Percentiles rank a stretch among this genome's conserved stretches.
Conservation (phyloP, 257 asterid genomes). For the Asclepias syriaca region DNA sequence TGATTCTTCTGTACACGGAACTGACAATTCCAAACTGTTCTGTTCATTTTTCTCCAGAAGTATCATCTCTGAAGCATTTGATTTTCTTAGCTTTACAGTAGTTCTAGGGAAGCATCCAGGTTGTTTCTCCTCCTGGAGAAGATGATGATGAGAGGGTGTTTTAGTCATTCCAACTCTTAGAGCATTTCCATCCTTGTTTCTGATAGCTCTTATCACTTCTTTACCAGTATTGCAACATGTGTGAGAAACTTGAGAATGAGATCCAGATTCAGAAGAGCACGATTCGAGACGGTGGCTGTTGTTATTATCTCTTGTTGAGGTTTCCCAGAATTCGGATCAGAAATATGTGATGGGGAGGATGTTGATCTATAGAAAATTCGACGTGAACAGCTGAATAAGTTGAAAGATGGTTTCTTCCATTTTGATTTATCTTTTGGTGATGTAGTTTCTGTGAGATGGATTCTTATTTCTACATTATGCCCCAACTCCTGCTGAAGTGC, state of each 20-base stretch:
- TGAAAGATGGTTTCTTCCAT: no score
- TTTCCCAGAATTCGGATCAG: no score
- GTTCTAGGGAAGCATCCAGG: constrained; percentile 35
- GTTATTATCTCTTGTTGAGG: no score
- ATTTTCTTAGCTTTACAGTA: constrained; percentile 16
- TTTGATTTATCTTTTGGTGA: no score
- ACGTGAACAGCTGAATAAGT: no score
- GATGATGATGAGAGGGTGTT: constrained; percentile 23
- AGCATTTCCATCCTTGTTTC: constrained; percentile 60
- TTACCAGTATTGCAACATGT: constrained; percentile 42
- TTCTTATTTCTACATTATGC: no score
- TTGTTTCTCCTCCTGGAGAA: constrained; percentile 24
- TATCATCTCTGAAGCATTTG: constrained; percentile 12
- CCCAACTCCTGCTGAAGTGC: no score
- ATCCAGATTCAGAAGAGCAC: constrained; percentile 56
- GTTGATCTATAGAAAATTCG: no score
- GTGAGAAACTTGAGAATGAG: constrained; percentile 50
- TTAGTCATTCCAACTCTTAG: constrained; percentile 32
- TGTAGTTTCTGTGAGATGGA: no score
- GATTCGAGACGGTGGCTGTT: no score
- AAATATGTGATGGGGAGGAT: no score
- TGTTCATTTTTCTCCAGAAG: constrained; percentile 13
- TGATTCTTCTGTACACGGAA: constrained; percentile 18
- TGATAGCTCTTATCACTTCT: constrained; percentile 41
- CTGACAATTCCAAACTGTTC: constrained; percentile 19